Evolutionary conservation across 352 stramenopile species (phyloP), one percentile per base, ranked within the genome.

Genomic region (Globisporangium nunn): DNA sequence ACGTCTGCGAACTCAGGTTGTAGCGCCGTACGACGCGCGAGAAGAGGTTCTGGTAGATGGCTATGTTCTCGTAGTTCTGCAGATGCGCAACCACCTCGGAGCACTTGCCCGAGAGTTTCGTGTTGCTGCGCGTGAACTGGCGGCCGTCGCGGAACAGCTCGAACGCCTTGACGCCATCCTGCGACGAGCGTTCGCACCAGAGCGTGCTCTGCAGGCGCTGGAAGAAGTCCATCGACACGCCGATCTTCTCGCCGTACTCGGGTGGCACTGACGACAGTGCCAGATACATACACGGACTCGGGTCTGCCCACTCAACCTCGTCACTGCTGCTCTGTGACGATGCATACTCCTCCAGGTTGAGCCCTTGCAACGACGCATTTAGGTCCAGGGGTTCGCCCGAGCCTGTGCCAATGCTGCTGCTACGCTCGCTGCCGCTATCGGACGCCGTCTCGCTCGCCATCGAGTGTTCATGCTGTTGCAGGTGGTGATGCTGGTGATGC

Each of bases 201-300:
- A 52, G 59, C 31, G 69, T 81, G 54, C 65, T 81, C 48, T 89
- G 79, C 18, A 89, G 60, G 10, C 72, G 70, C 39, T 86, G 67
- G 46, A 89, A 89, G 49, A 74, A 72, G 29, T 86, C 79, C 71
- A 89, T 85, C 4, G 73, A 70, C 39, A 70, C 54, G n/a, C 61
- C 63, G 39, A 89, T 81, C 56, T 80, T 83, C 50, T 81, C 68
- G n/a, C 65, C 64, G 52, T 78, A 72, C 61, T 84, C 74, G 5
- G 67, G 69, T 4, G 72, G 70, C 2, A 71, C 62, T 2, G 60
- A 57, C 4, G 67, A 59, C n/a, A 74, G 53, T 23, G 73, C 62
- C 1, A 85, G 54, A 50, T 80, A 83, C 49, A 70, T 68, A 1
- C 62, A 69, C 23, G 52, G 45, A 18, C 57, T 61, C 44, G 56